Base-by-base conservation (phyloP, 2,329 filamentous ascomycete genomes). In the Diaporthe capsici region DNA sequence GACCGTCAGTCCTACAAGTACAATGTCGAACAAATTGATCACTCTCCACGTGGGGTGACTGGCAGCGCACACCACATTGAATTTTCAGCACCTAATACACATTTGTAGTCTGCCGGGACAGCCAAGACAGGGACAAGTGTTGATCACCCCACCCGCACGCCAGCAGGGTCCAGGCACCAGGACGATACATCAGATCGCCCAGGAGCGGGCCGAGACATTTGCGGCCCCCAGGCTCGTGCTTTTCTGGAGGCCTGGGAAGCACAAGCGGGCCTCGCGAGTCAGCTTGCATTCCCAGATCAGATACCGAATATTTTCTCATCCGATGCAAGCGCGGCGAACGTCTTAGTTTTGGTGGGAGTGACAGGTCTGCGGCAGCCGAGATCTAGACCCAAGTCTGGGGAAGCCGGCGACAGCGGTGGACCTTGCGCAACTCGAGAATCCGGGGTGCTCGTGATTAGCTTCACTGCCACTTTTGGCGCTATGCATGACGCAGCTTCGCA, bases 391-490 rank as follows among this genome's bases (percentile, higher is more conserved):
- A 34, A n/a, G 34, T 53, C 49, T 55, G 44, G 71, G 58, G 71
- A 55, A 42, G 34, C n/a, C 34, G 13, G 49, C 65, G 65, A 55
- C 65, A 70, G n/a, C 65, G 65, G 42, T 70, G 34, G 7, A 55
- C 65, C 65, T 55, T 70, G 65, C 49, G 34, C 49, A 34, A 42
- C 71, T 44, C 47, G 34, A 47, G 28, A 65, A 65, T 73, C 71
- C 58, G 71, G 71, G 71, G 58, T 49, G 68, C 53, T 68, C 65
- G 65, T 68, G 65, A 42, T 39, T 42, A 44, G 71, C 28, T 42
- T 72, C 68, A 72, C 49, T 72, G 58, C 68, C 58, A 75, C 68
- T 51, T 67, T 67, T 51, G 73, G 67, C 55, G n/a, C 34, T 53
- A 71, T 75, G 73, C 68, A 55, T 70, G 65, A 70, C 65, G 65